Base-by-base conservation (phyloP, 2,329 filamentous ascomycete genomes). In the Chaetomiaceae sp. region DNA sequence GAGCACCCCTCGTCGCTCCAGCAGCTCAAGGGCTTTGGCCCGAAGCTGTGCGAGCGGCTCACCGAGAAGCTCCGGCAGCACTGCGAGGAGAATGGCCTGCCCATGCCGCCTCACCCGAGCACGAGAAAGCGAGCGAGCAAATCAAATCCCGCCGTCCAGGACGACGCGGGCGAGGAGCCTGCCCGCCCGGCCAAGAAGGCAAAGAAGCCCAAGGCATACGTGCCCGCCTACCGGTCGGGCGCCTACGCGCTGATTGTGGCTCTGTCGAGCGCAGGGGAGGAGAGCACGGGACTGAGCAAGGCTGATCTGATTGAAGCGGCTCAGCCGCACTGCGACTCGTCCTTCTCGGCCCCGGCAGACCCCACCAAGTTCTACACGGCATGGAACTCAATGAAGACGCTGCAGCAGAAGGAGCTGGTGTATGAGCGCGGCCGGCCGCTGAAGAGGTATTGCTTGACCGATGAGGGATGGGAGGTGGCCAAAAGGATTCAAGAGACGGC, bases 321-420 rank as follows among this genome's bases (percentile, higher is more conserved):
- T 1, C 86, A 92, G 63, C 81, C 80, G 6, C 76, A 88, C 66
- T 89, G 85, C 62, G 87, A 91, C 64, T 72, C 84, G 2, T 91
- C 87, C 0, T 91, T 90, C 62, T 85, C 80, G 0, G 82, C 80
- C 0, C 84, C 87, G 0, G 75, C 73, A 37, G 85, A 89, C 50
- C 75, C 86, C 0, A 84, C 77, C 11, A 87, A 84, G 53, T 88
- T 81, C 62, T 88, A 89, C 62, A 92, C 88, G 0, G 89, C 89
- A 0, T 94, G 88, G 88, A 87, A 81, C 63, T 90, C 88, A 1
- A 91, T 92, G 79, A 89, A 88, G 65, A 89, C 85, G 0, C 71
- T 94, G 29, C 61, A 84, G 5, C 76, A 83, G 50, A 90, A 91
- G 65, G 87, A 90, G 53, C 71, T 91, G 3, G 86, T 91, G 0